Evolutionary conservation across 495 filamentous ascomycete genomes (phyloP).

Genomic region (Aspergillus hancockii): DNA sequence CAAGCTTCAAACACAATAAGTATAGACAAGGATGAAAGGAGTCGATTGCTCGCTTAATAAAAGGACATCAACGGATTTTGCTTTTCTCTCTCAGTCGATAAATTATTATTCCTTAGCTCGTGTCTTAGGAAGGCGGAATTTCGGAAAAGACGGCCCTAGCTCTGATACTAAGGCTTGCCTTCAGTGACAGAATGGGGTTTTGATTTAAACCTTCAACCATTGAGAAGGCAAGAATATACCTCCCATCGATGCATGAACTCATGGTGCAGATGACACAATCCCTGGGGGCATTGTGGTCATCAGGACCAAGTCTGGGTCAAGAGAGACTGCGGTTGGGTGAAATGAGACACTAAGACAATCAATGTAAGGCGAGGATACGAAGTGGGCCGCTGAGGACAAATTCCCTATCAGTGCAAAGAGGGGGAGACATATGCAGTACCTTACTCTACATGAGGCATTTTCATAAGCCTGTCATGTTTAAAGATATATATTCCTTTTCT

Average conservation of each 20-base stretch:
- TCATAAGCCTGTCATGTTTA: neutral
- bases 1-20: no score
- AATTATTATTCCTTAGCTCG: neutral
- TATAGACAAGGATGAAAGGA: no score
- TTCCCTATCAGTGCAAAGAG: neutral
- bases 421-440: neutral
- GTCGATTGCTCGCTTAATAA: no score
- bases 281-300: neutral
- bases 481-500: neutral
- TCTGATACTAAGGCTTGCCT: neutral
- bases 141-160: slow-evolving; percentile 1
- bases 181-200: neutral
- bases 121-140: neutral
- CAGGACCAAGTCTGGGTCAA: neutral
- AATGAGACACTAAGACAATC: neutral
- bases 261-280: slow-evolving; percentile 2
- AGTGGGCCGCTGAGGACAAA: neutral
- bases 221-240: neutral
- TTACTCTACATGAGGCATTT: neutral
- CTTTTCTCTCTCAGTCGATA: no score
- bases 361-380: slow-evolving; percentile 1
- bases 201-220: neutral
- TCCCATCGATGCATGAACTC: neutral
- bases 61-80: no score
- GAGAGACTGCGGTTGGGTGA: neutral